Conservation (phyloP, 371 early-diverging fungal genomes). For the Actinomortierella wolfii region DNA sequence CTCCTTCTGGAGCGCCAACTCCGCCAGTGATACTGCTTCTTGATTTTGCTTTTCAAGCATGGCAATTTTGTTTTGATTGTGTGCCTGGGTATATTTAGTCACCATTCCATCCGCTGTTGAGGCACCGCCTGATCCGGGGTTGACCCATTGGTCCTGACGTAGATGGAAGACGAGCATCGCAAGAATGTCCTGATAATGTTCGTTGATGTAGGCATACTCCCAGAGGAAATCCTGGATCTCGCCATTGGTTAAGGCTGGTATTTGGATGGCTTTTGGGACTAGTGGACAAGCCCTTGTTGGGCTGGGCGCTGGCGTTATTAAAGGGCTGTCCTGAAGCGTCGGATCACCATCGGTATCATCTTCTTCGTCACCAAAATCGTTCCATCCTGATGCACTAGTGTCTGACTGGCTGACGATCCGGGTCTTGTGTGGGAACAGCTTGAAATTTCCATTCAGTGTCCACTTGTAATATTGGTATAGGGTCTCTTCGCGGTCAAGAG, state of each 20-base stretch:
- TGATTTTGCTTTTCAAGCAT: slow-evolving; percentile 25
- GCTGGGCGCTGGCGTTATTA: no score
- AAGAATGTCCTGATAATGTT: slow-evolving; percentile 39
- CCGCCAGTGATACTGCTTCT: slow-evolving; percentile 12
- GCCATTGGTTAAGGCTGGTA: slow-evolving; percentile 35
- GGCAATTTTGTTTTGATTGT: slow-evolving; percentile 38
- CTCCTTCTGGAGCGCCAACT: slow-evolving; percentile 7
- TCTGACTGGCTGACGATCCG: no score
- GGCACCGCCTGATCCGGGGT: slow-evolving; percentile 33
- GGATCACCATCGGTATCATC: no score
- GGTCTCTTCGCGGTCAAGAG: no score
- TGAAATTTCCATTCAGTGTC: no score
- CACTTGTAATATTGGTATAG: no score
- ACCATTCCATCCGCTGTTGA: slow-evolving; percentile 34
- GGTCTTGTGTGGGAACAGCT: no score
- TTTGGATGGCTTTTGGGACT: slow-evolving; percentile 5
- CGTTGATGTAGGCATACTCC: slow-evolving; percentile 42
- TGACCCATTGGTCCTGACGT: slow-evolving; percentile 41
- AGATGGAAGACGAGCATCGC: slow-evolving; percentile 36
- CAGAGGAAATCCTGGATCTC: slow-evolving; percentile 44
- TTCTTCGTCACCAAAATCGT: no score
- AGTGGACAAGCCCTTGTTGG: no score
- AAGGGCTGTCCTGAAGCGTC: no score
- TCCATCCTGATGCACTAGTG: no score
- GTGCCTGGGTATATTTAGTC: slow-evolving; percentile 31